Conservation (phyloP, 805 yeast genomes). For the Wickerhamomyces chambardii region DNA sequence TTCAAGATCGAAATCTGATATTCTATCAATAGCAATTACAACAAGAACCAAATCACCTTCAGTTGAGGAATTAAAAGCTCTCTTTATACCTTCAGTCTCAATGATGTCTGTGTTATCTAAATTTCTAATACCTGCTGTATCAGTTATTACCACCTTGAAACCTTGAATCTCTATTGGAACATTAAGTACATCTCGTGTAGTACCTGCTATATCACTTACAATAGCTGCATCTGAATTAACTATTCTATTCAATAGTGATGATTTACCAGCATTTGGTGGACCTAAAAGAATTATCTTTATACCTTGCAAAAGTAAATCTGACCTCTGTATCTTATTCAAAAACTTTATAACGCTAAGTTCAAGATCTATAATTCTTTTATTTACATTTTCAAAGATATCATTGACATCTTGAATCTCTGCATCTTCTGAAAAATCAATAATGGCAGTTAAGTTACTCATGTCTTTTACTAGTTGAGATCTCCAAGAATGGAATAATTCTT, state of each 20-base stretch:
- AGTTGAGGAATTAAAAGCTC: constrained; percentile 56
- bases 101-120: constrained; percentile 39
- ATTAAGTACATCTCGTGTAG: constrained; percentile 85
- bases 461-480: constrained; percentile 52
- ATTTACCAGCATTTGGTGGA: constrained; percentile 95
- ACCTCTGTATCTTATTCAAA: constrained; percentile 35
- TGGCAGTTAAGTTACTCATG: constrained; percentile 73
- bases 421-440: constrained; percentile 94
- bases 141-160: constrained; percentile 75
- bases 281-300: constrained; percentile 70
- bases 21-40: constrained; percentile 43
- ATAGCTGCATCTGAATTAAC: constrained; percentile 81
- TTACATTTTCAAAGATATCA: constrained; percentile 42
- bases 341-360: constrained; percentile 33
- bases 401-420: constrained; percentile 67
- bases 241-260: constrained; percentile 71
- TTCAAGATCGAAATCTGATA: constrained; percentile 22
- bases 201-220: constrained; percentile 87
- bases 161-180: constrained; percentile 78
- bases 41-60: constrained; percentile 64
- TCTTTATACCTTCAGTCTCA: constrained; percentile 72
- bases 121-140: constrained; percentile 85
- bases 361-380: constrained; percentile 29
- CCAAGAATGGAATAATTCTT: constrained; percentile 52
- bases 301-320: constrained; percentile 64